Evolutionary conservation across 73 alveolate genomes (phyloP).

Genomic region (Urostyla sp.): DNA sequence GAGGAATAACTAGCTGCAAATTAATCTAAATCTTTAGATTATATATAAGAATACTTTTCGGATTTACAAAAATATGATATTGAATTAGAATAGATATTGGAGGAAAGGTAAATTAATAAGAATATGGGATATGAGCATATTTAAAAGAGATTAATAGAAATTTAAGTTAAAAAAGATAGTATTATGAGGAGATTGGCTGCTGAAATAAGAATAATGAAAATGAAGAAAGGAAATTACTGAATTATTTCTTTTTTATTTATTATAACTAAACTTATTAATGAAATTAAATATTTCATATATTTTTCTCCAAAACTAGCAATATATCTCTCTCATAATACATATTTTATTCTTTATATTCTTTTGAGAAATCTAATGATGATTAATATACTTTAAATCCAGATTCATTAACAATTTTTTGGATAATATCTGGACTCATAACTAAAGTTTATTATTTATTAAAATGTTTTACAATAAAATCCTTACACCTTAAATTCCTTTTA

Average conservation of each 20-base stretch:
- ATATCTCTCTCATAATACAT: conserved; percentile 50
- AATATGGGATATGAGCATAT: conserved; percentile 6
- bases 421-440: conserved; percentile 65
- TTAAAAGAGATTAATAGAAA: background rate
- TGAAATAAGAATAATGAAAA: conserved; percentile 51
- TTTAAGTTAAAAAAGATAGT: background rate
- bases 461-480: conserved; percentile 58
- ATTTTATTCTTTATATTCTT: background rate
- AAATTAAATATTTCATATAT: too few species aligned
- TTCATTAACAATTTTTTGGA: conserved; percentile 38
- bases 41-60: conserved; percentile 37
- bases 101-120: background rate
- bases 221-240: conserved; percentile 1
- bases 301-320: conserved; percentile 2
- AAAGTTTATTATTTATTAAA: background rate
- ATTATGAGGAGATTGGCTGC: conserved; percentile 57
- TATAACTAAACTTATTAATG: background rate
- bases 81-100: conserved; percentile 6
- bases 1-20: background rate
- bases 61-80: background rate
- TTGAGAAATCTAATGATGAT: background rate
- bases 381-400: conserved; percentile 45
- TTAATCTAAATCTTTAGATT: conserved; percentile 34
- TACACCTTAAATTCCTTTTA: conserved; percentile 47
- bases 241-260: background rate